These are phyloP conservation scores for Potentilla sterilis DNA, from an alignment of 306 rosid genomes.

Conservation along the genomic window DNA sequence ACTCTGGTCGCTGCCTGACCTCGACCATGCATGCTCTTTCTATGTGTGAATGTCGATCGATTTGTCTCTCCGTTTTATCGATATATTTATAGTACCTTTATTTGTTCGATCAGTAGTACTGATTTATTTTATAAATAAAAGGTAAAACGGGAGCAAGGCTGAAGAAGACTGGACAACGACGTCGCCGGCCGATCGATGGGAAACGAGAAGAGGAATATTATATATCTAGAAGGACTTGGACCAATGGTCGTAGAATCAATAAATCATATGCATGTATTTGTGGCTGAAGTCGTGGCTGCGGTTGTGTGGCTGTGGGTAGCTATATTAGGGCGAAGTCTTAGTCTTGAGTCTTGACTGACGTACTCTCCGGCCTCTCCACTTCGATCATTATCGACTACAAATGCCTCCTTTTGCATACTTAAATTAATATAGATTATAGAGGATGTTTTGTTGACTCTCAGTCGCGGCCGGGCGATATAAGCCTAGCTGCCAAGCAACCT, in stretches of 20 bases:
- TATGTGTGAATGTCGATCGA: background rate
- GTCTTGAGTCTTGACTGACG: too few species aligned
- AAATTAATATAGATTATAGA: too few species aligned
- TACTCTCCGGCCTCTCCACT: too few species aligned
- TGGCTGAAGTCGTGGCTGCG: background rate
- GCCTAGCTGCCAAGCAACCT: background rate
- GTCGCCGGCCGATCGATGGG: background rate
- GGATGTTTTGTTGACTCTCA: background rate
- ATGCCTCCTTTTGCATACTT: too few species aligned
- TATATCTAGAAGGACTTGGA: too few species aligned
- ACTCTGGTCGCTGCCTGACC: background rate
- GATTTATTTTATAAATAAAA: too few species aligned
- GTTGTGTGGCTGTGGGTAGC: too few species aligned
- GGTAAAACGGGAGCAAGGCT: background rate
- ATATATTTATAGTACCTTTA: too few species aligned
- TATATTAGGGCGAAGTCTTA: too few species aligned
- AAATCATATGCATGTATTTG: background rate
- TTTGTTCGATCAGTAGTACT: too few species aligned
- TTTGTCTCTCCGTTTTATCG: background rate
- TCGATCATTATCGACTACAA: too few species aligned
- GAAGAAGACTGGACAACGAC: background rate
- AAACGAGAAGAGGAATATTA: background rate
- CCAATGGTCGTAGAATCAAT: too few species aligned
- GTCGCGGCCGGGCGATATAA: background rate
- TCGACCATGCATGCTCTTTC: background rate